These are phyloP conservation scores for Psidium guajava DNA, from an alignment of 345 rosid species.

Conservation along the genomic window DNA sequence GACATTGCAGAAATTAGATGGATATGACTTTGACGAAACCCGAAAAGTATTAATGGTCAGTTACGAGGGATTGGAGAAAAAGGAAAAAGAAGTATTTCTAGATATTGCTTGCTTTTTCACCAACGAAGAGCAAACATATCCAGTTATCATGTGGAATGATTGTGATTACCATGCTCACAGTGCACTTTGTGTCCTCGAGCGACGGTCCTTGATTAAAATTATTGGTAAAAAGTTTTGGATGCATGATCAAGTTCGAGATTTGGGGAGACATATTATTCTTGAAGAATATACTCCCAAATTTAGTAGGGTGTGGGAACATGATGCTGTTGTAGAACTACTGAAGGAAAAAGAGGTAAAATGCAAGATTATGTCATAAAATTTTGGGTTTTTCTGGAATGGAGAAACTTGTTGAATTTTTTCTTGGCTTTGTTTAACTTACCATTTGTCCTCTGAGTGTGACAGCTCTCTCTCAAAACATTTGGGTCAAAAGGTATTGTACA, in stretches of 20 bases:
- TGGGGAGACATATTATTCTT: background rate
- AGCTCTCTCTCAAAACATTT: background rate
- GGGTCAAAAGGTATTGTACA: background rate
- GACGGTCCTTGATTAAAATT: background rate
- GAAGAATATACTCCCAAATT: background rate
- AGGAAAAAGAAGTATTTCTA: background rate
- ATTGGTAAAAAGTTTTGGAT: background rate
- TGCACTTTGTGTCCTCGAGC: background rate
- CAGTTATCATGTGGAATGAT: background rate
- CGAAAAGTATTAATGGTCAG: background rate
- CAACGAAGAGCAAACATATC: background rate
- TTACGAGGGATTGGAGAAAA: background rate
- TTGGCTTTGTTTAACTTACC: background rate
- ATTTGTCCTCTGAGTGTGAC: background rate
- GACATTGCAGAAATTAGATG: background rate
- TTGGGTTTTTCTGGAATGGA: too few species aligned
- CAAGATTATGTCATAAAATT: background rate
- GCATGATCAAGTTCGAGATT: background rate
- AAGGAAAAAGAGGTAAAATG: background rate
- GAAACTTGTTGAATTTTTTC: too few species aligned
- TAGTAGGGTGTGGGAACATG: background rate
- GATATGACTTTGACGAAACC: background rate
- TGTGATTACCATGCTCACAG: accelerated
- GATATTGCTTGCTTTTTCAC: background rate
- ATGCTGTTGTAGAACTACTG: background rate